Conservation (phyloP, 2,329 filamentous ascomycete genomes). For the Clathrospora elynae region DNA sequence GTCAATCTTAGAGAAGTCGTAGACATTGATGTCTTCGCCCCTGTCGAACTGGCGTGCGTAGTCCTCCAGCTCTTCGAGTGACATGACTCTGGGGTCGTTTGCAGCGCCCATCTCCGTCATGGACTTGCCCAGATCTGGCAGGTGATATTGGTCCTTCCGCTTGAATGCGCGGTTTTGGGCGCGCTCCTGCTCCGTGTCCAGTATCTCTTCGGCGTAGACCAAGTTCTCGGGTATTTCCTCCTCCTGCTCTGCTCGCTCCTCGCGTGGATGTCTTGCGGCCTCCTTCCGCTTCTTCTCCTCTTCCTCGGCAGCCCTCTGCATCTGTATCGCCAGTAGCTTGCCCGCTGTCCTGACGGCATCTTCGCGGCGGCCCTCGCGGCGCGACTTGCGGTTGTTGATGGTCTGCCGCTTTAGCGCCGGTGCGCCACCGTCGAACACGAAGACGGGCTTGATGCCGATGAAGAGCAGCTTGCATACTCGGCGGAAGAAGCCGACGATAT, state of each 20-base stretch:
- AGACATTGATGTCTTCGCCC: constrained; percentile 83
- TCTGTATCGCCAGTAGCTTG: constrained; percentile 89
- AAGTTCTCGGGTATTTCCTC: constrained; percentile 76
- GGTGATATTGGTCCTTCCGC: constrained; percentile 93
- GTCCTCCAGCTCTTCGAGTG: constrained; percentile 87
- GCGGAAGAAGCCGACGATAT: constrained; percentile 96
- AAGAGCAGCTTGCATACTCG: constrained; percentile 97
- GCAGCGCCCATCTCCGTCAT: constrained; percentile 86
- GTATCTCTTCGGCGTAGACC: constrained; percentile 89
- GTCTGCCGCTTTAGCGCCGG: constrained; percentile 90
- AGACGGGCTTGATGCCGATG: constrained; percentile 94
- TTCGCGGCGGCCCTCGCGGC: constrained; percentile 85
- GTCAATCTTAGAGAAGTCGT: constrained; percentile 98
- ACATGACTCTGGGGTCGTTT: constrained; percentile 96
- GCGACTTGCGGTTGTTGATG: constrained; percentile 75
- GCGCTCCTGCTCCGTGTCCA: constrained; percentile 78
- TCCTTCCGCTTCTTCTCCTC: constrained; percentile 71
- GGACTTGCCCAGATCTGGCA: constrained; percentile 79
- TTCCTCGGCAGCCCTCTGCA: constrained; percentile 87
- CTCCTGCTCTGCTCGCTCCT: constrained; percentile 61
- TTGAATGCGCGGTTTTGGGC: constrained; percentile 76
- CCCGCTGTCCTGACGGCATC: constrained; percentile 92
- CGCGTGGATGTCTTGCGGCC: constrained; percentile 45
- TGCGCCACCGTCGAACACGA: constrained; percentile 96
- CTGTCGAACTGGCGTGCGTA: constrained; percentile 91